Percentiles rank a stretch among this genome's conserved stretches.
phyloP scores from a whole-genome alignment of 306 rosid species.

The Begonia peltatifolia region DNA sequence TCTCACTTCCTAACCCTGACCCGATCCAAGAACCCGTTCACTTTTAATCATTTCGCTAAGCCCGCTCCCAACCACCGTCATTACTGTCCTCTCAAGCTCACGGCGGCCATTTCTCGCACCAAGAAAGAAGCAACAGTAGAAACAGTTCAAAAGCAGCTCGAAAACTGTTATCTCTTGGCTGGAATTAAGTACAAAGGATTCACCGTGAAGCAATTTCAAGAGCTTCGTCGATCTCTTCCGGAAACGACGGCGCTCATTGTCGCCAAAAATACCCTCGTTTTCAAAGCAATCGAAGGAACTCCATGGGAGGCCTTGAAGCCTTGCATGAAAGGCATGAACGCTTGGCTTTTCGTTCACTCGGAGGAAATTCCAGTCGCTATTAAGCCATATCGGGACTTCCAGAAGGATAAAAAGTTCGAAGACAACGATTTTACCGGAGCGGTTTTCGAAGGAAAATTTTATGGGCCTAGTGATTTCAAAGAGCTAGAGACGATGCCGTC shows the following conservation, averaged over 20 bases:
- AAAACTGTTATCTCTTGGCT: constrained; percentile 68
- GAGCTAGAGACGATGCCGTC: constrained; percentile 58
- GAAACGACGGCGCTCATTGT: constrained; percentile 58
- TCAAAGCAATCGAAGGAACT: constrained; percentile 75
- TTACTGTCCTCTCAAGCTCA: constrained; percentile 20
- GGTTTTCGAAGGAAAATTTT: constrained; percentile 82
- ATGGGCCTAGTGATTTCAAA: constrained; percentile 66
- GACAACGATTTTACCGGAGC: constrained; percentile 76
- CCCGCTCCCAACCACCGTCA: constrained; percentile 10
- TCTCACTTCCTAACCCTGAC: constrained; percentile 15
- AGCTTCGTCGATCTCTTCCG: constrained; percentile 55
- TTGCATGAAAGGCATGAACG: constrained; percentile 94
- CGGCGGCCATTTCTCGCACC: constrained; percentile 66
- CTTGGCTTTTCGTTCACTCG: constrained; percentile 81
- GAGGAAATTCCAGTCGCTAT: constrained; percentile 82
- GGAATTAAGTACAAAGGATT: constrained; percentile 83
- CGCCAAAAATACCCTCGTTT: constrained; percentile 87
- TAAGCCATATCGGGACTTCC: constrained; percentile 74
- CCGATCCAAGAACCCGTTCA: constrained; percentile 37
- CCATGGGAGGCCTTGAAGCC: constrained; percentile 67
- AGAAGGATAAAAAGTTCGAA: constrained; percentile 76
- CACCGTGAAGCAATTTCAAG: constrained; percentile 79
- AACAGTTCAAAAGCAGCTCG: constrained; percentile 44
- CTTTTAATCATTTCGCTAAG: constrained; percentile 11
- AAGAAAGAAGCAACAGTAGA: constrained; percentile 75